Conservation (phyloP, 2,329 filamentous ascomycete species). For the Exophiala lecanii-corni region DNA sequence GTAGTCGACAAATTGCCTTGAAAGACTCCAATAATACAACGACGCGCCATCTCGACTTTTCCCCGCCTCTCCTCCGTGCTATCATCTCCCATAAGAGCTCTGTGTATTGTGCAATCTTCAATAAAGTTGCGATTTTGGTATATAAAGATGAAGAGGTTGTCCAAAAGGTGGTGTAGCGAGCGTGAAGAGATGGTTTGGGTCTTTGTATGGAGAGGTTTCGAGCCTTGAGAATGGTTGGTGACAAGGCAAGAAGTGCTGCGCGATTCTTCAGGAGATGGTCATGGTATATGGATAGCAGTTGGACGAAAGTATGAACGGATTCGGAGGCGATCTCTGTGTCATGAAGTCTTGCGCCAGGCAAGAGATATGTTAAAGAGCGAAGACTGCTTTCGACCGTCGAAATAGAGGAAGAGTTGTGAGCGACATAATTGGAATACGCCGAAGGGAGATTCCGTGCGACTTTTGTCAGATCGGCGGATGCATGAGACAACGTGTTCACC, state of each 20-base stretch:
- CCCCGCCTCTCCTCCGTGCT: constrained; percentile 76
- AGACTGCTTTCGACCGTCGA: constrained; percentile 92
- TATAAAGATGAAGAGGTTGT: constrained; percentile 63
- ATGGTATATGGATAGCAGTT: constrained; percentile 23
- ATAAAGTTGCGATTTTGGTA: constrained; percentile 69
- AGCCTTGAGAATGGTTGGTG: constrained; percentile 44
- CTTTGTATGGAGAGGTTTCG: constrained; percentile 6
- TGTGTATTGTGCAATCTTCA: constrained; percentile 91
- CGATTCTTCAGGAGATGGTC: constrained; percentile 24
- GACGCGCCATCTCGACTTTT: constrained; percentile 77
- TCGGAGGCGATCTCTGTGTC: constrained; percentile 95
- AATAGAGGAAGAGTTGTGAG: constrained; percentile 88
- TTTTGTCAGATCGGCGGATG: constrained; percentile 20
- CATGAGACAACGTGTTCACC: constrained; percentile 16
- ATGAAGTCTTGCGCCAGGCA: constrained; percentile 59
- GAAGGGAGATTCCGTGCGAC: constrained; percentile 22
- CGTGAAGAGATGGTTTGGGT: constrained; percentile 53
- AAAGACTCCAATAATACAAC: constrained; percentile 78
- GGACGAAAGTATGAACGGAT: constrained; percentile 46
- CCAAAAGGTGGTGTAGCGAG: constrained; percentile 62
- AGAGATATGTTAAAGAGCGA: constrained; percentile 90
- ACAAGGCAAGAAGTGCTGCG: constrained; percentile 60
- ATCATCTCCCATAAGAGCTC: constrained; percentile 98
- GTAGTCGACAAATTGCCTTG: constrained; percentile 77
- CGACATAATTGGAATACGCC: constrained; percentile 79